Conservation (phyloP, 2,329 filamentous ascomycete genomes). For the Alternaria longipes region DNA sequence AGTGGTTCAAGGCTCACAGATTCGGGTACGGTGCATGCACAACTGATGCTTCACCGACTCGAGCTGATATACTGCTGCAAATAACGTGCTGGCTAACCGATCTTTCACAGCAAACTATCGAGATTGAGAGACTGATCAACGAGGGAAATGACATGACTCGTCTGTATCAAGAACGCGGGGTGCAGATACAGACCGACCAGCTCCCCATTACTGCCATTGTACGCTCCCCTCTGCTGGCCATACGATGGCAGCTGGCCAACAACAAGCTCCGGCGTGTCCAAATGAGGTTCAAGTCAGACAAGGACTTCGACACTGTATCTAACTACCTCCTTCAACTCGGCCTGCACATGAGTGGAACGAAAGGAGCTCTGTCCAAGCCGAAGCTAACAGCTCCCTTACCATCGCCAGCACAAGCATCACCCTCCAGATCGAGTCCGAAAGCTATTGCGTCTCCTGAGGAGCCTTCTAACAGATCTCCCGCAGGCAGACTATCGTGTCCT, state of each 20-base stretch:
- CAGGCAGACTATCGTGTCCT: conserved; percentile 32
- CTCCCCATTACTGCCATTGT: conserved; percentile 57
- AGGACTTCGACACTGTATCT: conserved; percentile 50
- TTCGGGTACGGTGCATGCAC: conserved; percentile 51
- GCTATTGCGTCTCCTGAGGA: conserved; percentile 6
- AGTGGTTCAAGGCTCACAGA: conserved; percentile 53
- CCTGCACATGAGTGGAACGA: conserved; percentile 39
- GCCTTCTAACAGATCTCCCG: not conserved
- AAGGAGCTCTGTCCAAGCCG: conserved; percentile 19
- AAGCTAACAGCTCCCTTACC: conserved; percentile 21
- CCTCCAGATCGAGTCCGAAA: not conserved
- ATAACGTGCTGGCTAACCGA: conserved; percentile 11
- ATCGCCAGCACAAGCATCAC: conserved; percentile 4
- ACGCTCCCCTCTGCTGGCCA: conserved; percentile 51
- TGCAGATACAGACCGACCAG: conserved; percentile 49
- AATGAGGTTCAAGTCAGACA: conserved; percentile 52
- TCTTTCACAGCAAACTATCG: conserved; percentile 31
- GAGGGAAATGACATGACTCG: conserved; percentile 30
- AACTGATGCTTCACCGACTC: conserved; percentile 1
- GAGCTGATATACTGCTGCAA: not conserved
- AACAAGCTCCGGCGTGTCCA: conserved; percentile 56
- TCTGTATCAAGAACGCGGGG: conserved; percentile 33
- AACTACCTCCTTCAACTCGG: conserved; percentile 46
- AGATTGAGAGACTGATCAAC: conserved; percentile 35
- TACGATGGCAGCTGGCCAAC: conserved; percentile 52